Conservation (phyloP, 495 filamentous ascomycete species). For the Astrocystis sublimbata region DNA sequence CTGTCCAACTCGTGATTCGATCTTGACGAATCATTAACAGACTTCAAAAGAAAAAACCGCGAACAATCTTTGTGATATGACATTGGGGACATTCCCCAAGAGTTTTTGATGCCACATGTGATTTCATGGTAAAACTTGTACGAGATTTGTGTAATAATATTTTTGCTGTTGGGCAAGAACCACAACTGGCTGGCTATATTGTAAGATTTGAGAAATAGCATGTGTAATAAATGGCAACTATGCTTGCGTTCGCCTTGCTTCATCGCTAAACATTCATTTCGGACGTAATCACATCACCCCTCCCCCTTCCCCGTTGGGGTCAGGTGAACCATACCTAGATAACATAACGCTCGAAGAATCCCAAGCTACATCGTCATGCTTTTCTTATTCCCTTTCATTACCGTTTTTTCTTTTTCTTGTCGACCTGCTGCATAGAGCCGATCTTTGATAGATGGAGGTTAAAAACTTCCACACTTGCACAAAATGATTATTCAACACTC, state of each 20-base stretch:
- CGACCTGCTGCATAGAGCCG: neutral
- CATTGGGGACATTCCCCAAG: neutral
- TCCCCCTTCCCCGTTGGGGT: neutral
- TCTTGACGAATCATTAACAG: conserved; percentile 7
- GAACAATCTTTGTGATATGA: neutral
- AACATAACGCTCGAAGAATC: conserved; percentile 1
- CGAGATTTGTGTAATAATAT: neutral
- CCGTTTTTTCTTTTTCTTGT: neutral
- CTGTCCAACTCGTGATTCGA: neutral
- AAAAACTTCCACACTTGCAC: neutral
- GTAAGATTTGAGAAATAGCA: neutral
- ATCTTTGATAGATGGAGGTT: too few relatives aligned
- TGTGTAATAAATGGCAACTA: neutral
- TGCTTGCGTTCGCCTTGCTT: neutral
- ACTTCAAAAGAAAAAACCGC: neutral
- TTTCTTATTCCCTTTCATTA: neutral
- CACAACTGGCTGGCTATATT: too few relatives aligned
- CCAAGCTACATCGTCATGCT: neutral
- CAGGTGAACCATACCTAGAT: neutral
- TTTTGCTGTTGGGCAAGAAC: too few relatives aligned
- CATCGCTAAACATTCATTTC: neutral
- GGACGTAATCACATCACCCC: neutral
- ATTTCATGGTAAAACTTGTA: too few relatives aligned
- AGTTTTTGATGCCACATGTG: too few relatives aligned
- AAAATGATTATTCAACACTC: neutral